Percentiles rank a stretch among this genome's conserved stretches.
Evolutionary conservation across 73 alveolate genomes (phyloP).

Genomic region (Paramecium primaurelia): DNA sequence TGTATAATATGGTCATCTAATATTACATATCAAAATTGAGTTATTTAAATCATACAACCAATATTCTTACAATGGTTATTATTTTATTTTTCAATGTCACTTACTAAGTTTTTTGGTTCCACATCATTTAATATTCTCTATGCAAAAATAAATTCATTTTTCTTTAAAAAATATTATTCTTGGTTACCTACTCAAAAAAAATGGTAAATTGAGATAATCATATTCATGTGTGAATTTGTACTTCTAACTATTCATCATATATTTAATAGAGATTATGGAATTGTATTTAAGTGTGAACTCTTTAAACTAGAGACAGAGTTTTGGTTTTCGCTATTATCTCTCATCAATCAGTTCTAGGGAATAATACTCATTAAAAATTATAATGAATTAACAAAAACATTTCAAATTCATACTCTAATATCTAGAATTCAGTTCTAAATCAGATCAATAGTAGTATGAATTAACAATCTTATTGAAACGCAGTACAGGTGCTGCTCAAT

Average conservation of each 20-base stretch:
- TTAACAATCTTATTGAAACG: background rate
- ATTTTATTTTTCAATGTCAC: conserved; percentile 5
- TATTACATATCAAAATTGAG: background rate
- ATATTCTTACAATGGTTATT: conserved; percentile 51
- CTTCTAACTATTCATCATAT: conserved; percentile 6
- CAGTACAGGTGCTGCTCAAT: background rate
- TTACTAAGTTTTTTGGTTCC: background rate
- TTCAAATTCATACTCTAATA: conserved; percentile 37
- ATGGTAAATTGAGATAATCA: background rate
- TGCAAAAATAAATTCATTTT: conserved; percentile 12
- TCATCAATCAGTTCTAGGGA: too few relatives aligned
- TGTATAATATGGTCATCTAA: background rate
- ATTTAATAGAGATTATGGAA: background rate
- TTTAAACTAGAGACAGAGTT: background rate
- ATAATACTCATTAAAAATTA: background rate
- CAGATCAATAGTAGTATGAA: background rate
- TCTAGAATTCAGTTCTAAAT: conserved; percentile 2
- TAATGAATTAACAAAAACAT: background rate
- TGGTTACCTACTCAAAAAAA: background rate
- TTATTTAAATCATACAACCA: conserved; percentile 42
- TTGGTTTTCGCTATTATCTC: too few relatives aligned
- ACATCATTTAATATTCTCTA: conserved; percentile 1
- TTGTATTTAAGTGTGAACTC: background rate
- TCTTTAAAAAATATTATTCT: background rate
- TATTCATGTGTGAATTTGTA: background rate